A percentile compares a stretch with the other conserved stretches of the same genome.
These are phyloP conservation scores for Ceratocystis ficicola DNA, from an alignment of 2,329 filamentous ascomycete species.

Conservation along the genomic window DNA sequence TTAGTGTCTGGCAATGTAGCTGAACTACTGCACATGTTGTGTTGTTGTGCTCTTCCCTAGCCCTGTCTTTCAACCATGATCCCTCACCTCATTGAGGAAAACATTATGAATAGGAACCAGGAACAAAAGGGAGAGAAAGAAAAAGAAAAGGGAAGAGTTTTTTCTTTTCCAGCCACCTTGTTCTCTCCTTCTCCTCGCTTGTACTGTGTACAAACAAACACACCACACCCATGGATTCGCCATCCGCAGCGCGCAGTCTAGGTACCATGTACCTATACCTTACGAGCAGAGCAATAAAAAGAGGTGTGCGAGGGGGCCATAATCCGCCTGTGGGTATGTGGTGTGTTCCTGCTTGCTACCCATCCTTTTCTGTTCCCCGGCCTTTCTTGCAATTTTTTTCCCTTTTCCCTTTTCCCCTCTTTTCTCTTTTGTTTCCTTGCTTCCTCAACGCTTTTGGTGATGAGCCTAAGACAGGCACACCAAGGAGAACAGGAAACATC, in stretches of 20 bases:
- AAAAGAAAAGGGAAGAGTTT: neutral
- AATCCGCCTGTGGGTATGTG: no score
- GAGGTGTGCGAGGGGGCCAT: neutral
- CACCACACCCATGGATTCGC: neutral
- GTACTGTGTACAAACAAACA: neutral
- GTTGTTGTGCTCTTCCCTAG: neutral
- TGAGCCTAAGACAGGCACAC: no score
- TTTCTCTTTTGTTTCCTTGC: neutral
- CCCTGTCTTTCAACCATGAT: neutral
- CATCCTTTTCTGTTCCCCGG: no score
- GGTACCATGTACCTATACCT: neutral
- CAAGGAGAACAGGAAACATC: neutral
- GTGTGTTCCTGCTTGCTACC: no score
- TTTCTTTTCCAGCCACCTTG: neutral
- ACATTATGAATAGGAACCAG: neutral
- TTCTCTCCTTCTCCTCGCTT: neutral
- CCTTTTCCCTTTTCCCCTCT: neutral
- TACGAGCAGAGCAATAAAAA: neutral
- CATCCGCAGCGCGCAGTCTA: neutral
- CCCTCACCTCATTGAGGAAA: neutral
- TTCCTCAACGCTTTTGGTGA: neutral
- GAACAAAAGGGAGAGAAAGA: neutral
- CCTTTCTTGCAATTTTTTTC: neutral
- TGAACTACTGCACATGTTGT: no score
- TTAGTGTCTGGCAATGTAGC: neutral